phyloP scores from a whole-genome alignment of 1,139 yeast genomes.

The Magnusiomyces suaveolens region DNA sequence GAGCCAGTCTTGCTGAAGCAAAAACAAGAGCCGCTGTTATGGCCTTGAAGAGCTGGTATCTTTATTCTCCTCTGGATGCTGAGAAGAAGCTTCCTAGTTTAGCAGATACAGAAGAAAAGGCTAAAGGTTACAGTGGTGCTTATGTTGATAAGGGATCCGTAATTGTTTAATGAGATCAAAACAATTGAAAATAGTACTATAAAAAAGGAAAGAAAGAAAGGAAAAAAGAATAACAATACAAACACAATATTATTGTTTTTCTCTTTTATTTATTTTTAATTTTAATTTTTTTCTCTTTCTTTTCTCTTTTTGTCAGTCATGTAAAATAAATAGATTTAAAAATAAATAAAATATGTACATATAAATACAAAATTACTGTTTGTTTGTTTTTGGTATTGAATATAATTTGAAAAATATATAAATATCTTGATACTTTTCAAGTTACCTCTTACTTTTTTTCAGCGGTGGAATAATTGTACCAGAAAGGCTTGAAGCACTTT shows the following conservation, averaged over 20 bases:
- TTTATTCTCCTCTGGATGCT: slow-evolving; percentile 67
- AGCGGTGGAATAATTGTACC: too few species aligned
- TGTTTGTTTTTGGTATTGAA: background rate
- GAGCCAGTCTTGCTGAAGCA: slow-evolving; percentile 85
- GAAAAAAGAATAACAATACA: background rate
- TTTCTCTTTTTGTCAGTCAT: too few species aligned
- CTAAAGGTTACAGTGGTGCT: slow-evolving; percentile 26
- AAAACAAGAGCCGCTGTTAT: slow-evolving; percentile 86
- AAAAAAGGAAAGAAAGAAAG: background rate
- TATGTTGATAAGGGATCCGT: slow-evolving; percentile 39
- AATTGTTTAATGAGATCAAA: slow-evolving; percentile 27
- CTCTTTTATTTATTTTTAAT: too few species aligned
- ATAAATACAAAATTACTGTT: background rate
- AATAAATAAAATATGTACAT: slow-evolving; percentile 3
- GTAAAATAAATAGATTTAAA: background rate
- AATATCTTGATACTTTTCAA: background rate
- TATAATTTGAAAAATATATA: background rate
- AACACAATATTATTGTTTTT: too few species aligned
- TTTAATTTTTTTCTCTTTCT: too few species aligned
- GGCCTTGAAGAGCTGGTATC: slow-evolving; percentile 84
- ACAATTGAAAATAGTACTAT: background rate
- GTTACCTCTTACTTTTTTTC: background rate
- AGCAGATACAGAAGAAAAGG: slow-evolving; percentile 26
- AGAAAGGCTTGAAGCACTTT: too few species aligned
- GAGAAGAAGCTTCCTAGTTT: slow-evolving; percentile 43